Conservation (phyloP, 768 basidiomycete species). For the Kwoniella dejecticola region DNA sequence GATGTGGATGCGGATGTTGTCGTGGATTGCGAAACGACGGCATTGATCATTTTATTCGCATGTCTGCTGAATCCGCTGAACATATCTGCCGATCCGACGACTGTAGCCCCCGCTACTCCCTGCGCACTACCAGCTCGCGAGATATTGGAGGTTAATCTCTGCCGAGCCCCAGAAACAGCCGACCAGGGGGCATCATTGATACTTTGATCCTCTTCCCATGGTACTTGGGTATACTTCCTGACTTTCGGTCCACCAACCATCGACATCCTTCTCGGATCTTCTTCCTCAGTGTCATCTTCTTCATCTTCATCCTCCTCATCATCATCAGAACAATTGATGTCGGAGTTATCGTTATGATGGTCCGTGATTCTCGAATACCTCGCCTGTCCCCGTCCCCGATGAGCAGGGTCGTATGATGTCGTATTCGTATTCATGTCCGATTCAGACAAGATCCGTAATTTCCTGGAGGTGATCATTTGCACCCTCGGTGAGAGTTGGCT, state of each 20-base stretch:
- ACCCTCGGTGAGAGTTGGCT: conserved; percentile 1
- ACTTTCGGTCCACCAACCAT: conserved; percentile 29
- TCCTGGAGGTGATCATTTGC: conserved; percentile 5
- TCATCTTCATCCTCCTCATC: not conserved
- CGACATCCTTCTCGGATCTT: conserved; percentile 26
- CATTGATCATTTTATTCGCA: conserved; percentile 8
- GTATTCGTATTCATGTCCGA: no score
- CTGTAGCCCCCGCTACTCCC: conserved; percentile 5
- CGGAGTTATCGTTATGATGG: no score
- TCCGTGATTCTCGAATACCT: conserved; percentile 1
- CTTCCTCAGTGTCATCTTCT: conserved; percentile 6
- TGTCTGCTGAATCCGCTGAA: conserved; percentile 21
- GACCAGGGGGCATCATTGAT: no score
- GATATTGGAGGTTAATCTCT: not conserved
- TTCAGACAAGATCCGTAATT: conserved; percentile 14
- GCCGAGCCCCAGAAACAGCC: no score
- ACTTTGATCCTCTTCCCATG: conserved; percentile 21
- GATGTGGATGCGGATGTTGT: not conserved
- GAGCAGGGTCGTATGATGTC: no score
- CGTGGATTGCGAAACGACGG: not conserved
- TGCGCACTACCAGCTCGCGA: no score
- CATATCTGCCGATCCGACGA: conserved; percentile 20
- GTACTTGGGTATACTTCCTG: conserved; percentile 22
- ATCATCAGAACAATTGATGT: no score
- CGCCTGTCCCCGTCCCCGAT: no score